These are phyloP conservation scores for Eucalyptus pauciflora DNA, from an alignment of 345 rosid genomes.

Conservation along the genomic window DNA sequence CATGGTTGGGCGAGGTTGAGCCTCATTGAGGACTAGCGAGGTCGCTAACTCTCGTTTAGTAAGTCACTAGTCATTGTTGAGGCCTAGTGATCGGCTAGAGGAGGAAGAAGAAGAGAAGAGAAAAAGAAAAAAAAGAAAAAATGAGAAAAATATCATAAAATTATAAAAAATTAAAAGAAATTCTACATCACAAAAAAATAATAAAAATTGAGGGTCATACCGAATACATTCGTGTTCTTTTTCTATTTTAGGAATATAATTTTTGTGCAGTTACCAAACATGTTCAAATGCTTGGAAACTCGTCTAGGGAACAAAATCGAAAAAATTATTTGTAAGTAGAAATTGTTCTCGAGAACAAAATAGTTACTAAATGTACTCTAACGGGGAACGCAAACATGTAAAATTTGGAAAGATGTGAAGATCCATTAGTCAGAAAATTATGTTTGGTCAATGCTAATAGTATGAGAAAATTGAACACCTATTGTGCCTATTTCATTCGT, in stretches of 20 bases:
- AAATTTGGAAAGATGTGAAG: background rate
- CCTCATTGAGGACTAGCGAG: fast-evolving
- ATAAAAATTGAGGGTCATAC: too few relatives aligned
- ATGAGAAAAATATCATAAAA: too few relatives aligned
- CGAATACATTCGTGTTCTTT: too few relatives aligned
- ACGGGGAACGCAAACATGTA: fast-evolving
- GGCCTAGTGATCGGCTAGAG: fast-evolving
- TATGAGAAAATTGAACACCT: background rate
- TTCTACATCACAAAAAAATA: too few relatives aligned
- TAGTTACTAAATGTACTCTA: too few relatives aligned
- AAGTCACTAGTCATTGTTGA: fast-evolving
- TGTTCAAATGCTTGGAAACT: fast-evolving
- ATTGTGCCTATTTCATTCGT: background rate
- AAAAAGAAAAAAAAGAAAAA: fast-evolving
- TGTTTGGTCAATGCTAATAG: background rate
- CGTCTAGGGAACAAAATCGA: fast-evolving
- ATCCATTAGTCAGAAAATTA: background rate
- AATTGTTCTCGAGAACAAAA: too few relatives aligned
- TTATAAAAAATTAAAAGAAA: too few relatives aligned
- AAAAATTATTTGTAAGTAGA: too few relatives aligned
- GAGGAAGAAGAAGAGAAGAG: too few relatives aligned
- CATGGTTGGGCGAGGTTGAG: fast-evolving
- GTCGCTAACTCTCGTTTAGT: fast-evolving
- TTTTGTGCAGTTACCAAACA: fast-evolving
- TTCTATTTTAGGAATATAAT: too few relatives aligned